These are phyloP conservation scores for Tetrahymena elliotti DNA, from an alignment of 73 alveolate genomes.

Conservation along the genomic window DNA sequence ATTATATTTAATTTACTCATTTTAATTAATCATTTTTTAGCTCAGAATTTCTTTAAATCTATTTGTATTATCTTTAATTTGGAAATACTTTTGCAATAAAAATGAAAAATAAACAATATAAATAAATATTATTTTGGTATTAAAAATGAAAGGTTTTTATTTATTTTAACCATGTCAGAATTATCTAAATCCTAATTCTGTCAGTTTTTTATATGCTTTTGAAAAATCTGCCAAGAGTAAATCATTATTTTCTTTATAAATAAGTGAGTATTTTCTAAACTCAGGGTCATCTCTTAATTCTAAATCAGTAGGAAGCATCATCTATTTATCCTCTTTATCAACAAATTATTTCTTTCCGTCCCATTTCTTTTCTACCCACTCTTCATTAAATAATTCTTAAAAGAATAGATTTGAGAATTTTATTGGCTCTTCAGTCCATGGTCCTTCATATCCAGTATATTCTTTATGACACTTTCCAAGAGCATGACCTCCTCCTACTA, in stretches of 20 bases:
- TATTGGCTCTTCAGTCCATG: constrained; percentile 62
- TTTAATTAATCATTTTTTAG: too few species aligned
- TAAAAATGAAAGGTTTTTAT: too few species aligned
- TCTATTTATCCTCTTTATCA: constrained; percentile 30
- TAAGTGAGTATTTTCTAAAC: constrained; percentile 19
- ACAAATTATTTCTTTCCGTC: background rate
- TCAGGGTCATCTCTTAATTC: constrained; percentile 33
- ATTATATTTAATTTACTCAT: too few species aligned
- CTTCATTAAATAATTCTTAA: constrained; percentile 49
- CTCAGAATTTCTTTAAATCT: too few species aligned
- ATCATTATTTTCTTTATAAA: constrained; percentile 49
- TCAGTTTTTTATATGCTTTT: constrained; percentile 51
- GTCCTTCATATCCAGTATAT: constrained; percentile 42
- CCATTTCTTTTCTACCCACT: background rate
- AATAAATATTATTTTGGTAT: too few species aligned
- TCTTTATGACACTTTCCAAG: constrained; percentile 50
- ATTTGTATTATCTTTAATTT: too few species aligned
- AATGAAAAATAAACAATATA: too few species aligned
- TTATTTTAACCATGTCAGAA: background rate
- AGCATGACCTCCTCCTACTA: constrained; percentile 55
- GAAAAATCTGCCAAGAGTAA: constrained; percentile 52
- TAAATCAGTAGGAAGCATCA: constrained; percentile 45
- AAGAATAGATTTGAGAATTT: constrained; percentile 60
- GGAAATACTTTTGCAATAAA: too few species aligned
- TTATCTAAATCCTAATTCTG: constrained; percentile 48